Percentiles rank a stretch among this genome's conserved stretches.
Evolutionary conservation across 2,329 filamentous ascomycete genomes (phyloP).

Genomic region (Paraphoma chrysanthemicola): DNA sequence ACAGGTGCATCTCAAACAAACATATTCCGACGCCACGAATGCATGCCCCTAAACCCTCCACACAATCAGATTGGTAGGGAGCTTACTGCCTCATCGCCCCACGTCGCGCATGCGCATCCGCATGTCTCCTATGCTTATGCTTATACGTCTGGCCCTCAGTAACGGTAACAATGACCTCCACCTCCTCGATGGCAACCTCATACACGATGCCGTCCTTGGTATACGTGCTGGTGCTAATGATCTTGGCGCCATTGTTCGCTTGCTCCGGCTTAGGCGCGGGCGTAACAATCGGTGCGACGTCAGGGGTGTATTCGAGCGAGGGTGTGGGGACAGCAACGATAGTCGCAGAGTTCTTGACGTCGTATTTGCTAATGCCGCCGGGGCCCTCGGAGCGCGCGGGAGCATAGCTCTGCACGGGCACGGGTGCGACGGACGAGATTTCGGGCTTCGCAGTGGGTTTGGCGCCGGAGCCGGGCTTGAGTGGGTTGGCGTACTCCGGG

Average conservation of each 20-base stretch:
- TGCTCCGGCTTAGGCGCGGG: slow-evolving; percentile 21
- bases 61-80: no score
- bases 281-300: slow-evolving; percentile 31
- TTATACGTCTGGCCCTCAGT: slow-evolving; percentile 28
- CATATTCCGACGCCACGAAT: no score
- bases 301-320: slow-evolving; percentile 8
- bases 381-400: slow-evolving; percentile 37
- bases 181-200: slow-evolving; percentile 54
- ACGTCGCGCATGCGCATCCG: slow-evolving; percentile 1
- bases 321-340: slow-evolving; percentile 14
- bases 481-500: slow-evolving; percentile 48
- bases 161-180: slow-evolving; percentile 51
- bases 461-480: slow-evolving; percentile 26
- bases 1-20: no score
- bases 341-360: slow-evolving; percentile 23
- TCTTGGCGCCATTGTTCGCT: slow-evolving; percentile 19
- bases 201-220: slow-evolving; percentile 53
- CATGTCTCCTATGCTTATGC: slow-evolving; percentile 23
- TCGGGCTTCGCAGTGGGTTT: slow-evolving; percentile 30
- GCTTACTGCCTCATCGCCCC: background rate
- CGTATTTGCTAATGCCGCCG: slow-evolving; percentile 43
- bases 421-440: slow-evolving; percentile 24
- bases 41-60: no score
- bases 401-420: slow-evolving; percentile 45
- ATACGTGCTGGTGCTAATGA: slow-evolving; percentile 51